Evolutionary conservation across 177 flowering plant genomes (phyloP), one percentile per base, ranked within the genome.

Genomic region (Vitis hybrid): DNA sequence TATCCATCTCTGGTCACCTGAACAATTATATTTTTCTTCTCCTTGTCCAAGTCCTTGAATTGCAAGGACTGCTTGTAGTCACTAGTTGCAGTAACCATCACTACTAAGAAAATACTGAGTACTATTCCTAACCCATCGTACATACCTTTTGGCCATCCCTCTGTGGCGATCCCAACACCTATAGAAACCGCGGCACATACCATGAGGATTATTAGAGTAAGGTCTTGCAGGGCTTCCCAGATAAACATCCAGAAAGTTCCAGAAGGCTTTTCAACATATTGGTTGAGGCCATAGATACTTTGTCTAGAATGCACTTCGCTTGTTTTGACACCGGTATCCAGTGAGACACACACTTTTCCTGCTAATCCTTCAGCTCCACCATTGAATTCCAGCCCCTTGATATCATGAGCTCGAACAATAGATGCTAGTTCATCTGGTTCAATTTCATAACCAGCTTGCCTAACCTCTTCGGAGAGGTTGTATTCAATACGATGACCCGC

Each of bases 61-160:
- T 87, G 90, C 78, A 87, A 73, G 13, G 87, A 85, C 76, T 86
- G 90, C 50, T 68, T 77, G 66, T 82, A 86, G 66, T 86, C 90
- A 76, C 90, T 86, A 16, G 82, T 52, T 39, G 90, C 85, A 39
- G 88, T 84, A 59, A 86, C 90, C 66, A 85, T 54, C 15, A 86
- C 90, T 0, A 86, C 85, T 50, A 86, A 63, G 70, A 84, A 50
- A 2, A 86, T 84, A 55, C 88, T 74, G 9, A 83, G 74, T 14
- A 82, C 15, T 20, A 86, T 84, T 59, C 88, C 90, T 26, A 80
- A 1, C 1, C 90, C 90, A 63, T 86, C 88, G 62, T 84, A 86
- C 80, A 82, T 69, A 31, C 90, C 90, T 20, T 68, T 74, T 2
- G 90, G 90, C 85, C 82, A 84, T 1, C 90, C 90, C 71, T 86